phyloP scores from a whole-genome alignment of 371 early-diverging fungal genomes.

The Capillidium heterosporum region DNA sequence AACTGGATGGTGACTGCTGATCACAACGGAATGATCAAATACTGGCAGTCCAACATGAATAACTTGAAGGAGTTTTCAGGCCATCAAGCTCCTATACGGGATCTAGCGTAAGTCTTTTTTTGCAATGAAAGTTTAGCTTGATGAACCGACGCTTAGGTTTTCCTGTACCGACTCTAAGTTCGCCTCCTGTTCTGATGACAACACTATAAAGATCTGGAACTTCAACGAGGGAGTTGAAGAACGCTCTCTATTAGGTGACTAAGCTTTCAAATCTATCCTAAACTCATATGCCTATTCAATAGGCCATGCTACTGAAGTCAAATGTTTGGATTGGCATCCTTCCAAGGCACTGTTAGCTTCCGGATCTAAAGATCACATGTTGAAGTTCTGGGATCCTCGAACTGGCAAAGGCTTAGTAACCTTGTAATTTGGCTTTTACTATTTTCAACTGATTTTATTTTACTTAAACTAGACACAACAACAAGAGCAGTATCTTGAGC shows the following conservation, averaged over 20 bases:
- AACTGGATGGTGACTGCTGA: slow-evolving; percentile 96
- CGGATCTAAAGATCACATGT: slow-evolving; percentile 95
- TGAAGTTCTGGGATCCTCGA: slow-evolving; percentile 99
- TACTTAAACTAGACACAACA: slow-evolving; percentile 58
- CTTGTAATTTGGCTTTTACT: slow-evolving; percentile 30
- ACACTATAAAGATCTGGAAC: slow-evolving; percentile 93
- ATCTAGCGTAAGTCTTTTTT: slow-evolving; percentile 36
- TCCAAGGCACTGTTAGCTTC: slow-evolving; percentile 89
- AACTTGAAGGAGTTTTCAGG: slow-evolving; percentile 87
- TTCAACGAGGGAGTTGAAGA: slow-evolving; percentile 85
- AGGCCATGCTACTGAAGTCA: slow-evolving; percentile 99
- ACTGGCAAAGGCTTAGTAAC: slow-evolving; percentile 76
- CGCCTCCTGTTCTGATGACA: slow-evolving; percentile 96
- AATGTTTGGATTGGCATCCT: slow-evolving; percentile 98
- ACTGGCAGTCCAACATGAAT: slow-evolving; percentile 99
- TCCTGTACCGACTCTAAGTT: slow-evolving; percentile 86
- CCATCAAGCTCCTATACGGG: slow-evolving; percentile 90
- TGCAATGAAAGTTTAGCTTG: background rate
- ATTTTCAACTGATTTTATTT: slow-evolving; percentile 1
- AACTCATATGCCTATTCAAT: too few species aligned
- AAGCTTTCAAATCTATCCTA: background rate
- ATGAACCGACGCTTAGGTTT: slow-evolving; percentile 27
- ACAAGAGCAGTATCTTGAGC: slow-evolving; percentile 91
- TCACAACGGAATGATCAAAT: slow-evolving; percentile 91
- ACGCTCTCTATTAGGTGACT: slow-evolving; percentile 30